Evolutionary conservation across 2,329 filamentous ascomycete genomes (phyloP).

Genomic region (Ophiocordyceps robertsii): DNA sequence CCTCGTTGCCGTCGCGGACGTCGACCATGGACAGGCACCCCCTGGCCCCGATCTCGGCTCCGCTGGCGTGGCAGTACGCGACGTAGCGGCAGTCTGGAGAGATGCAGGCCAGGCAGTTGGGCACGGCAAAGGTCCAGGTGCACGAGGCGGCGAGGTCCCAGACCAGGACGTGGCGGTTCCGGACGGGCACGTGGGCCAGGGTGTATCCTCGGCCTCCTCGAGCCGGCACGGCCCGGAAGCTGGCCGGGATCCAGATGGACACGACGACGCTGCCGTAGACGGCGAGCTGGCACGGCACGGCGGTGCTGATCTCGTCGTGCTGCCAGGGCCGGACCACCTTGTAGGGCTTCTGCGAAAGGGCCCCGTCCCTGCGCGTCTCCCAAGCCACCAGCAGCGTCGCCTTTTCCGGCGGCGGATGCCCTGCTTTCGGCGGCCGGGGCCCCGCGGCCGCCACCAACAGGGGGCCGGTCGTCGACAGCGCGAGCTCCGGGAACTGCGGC

Average conservation of each 20-base stretch:
- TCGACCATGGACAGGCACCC: conserved; percentile 23
- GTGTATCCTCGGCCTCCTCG: conserved; percentile 16
- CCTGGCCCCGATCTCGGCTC: conserved; percentile 16
- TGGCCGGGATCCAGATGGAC: conserved; percentile 27
- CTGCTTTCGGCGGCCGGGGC: conserved; percentile 22
- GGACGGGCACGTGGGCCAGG: conserved; percentile 17
- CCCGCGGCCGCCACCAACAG: conserved; percentile 24
- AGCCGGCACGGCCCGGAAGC: conserved; percentile 18
- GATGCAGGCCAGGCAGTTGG: conserved; percentile 22
- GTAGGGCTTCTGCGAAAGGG: conserved; percentile 17
- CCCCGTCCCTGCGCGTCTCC: conserved; percentile 17
- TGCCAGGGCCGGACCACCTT: conserved; percentile 22
- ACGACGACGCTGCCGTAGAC: conserved; percentile 24
- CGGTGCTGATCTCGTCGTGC: conserved; percentile 24
- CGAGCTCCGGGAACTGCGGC: conserved; percentile 25
- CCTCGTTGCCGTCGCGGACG: conserved; percentile 18
- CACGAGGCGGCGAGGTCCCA: conserved; percentile 25
- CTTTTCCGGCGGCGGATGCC: conserved; percentile 21
- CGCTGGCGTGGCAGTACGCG: conserved; percentile 23
- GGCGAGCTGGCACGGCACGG: conserved; percentile 20
- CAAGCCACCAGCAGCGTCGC: conserved; percentile 25
- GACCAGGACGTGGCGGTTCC: conserved; percentile 21
- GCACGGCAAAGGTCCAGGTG: conserved; percentile 24
- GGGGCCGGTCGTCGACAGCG: conserved; percentile 23
- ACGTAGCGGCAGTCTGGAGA: conserved; percentile 26